A percentile compares a stretch with the other conserved stretches of the same genome.
Evolutionary conservation across 1,284 basidiomycete species (phyloP).

Genomic region (Tranzscheliella williamsii): DNA sequence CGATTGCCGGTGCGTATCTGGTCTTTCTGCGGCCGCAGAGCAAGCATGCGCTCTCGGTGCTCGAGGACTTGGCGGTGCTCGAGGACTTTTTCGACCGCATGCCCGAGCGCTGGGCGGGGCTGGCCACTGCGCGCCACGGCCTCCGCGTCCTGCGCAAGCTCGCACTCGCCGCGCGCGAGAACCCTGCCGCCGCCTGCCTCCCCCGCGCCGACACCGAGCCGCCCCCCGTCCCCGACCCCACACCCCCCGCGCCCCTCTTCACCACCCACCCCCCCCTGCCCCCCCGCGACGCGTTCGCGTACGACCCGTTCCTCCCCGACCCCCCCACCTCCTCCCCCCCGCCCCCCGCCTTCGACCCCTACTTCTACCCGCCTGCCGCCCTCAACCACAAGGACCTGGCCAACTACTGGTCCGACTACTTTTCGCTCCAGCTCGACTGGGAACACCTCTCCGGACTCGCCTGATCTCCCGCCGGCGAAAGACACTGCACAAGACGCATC

Average conservation of each 20-base stretch:
- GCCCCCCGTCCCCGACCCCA: too few relatives aligned
- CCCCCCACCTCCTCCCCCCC: not conserved
- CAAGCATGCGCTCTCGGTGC: slow-evolving; percentile 19
- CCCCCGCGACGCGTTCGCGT: slow-evolving; percentile 18
- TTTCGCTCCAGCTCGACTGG: slow-evolving; percentile 31
- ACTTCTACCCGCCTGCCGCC: not conserved
- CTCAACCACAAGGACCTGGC: slow-evolving; percentile 32
- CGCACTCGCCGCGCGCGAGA: slow-evolving; percentile 26
- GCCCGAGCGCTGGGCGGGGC: slow-evolving; percentile 29
- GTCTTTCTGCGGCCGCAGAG: slow-evolving; percentile 28
- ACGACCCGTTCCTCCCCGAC: slow-evolving; percentile 27
- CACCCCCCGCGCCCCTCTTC: too few relatives aligned
- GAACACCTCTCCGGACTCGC: slow-evolving; percentile 24
- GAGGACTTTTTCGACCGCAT: slow-evolving; percentile 30
- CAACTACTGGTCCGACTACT: slow-evolving; percentile 37
- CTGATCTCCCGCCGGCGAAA: not conserved
- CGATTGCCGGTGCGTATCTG: slow-evolving; percentile 30
- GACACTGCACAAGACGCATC: too few relatives aligned
- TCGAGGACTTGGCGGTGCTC: slow-evolving; percentile 26
- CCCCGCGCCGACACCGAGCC: too few relatives aligned
- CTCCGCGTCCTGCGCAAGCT: slow-evolving; percentile 32
- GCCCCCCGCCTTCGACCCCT: not conserved
- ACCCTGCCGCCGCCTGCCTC: slow-evolving; percentile 21
- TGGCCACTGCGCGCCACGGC: slow-evolving; percentile 30
- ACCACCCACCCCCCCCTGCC: too few relatives aligned